Percentiles rank a stretch among this genome's conserved stretches.
Evolutionary conservation across 306 rosid species (phyloP).

Genomic region (Quillaja saponaria): DNA sequence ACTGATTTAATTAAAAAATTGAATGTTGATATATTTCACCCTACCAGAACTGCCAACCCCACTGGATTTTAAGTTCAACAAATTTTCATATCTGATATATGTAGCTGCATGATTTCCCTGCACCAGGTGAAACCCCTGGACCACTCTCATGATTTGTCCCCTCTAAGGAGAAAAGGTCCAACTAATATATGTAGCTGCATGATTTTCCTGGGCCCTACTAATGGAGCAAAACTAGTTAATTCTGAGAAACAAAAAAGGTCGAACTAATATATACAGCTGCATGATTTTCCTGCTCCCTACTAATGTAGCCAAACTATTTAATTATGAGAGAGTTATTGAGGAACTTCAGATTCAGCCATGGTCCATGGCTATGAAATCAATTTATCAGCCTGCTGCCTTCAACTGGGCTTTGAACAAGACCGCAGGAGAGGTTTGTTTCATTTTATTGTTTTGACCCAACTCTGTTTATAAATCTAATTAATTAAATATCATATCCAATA

Average conservation of each 20-base stretch:
- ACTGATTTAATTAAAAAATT: too few species aligned
- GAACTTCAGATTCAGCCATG: constrained; percentile 78
- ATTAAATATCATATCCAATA: too few species aligned
- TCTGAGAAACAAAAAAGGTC: constrained; percentile 98
- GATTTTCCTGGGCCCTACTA: constrained; percentile 72
- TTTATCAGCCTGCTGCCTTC: constrained; percentile 94
- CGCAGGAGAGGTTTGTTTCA: constrained; percentile 58
- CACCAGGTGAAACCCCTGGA: constrained; percentile 86
- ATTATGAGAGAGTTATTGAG: constrained; percentile 78
- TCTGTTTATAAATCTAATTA: too few species aligned
- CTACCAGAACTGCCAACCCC: too few species aligned
- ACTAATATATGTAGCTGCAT: constrained; percentile 93
- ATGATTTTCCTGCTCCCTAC: constrained; percentile 80
- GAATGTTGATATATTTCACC: too few species aligned
- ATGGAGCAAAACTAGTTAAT: constrained; percentile 72
- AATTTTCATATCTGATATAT: too few species aligned
- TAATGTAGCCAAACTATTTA: too few species aligned
- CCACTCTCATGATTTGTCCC: constrained; percentile 89
- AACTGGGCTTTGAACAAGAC: constrained; percentile 95
- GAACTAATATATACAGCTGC: constrained; percentile 91
- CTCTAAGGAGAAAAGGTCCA: constrained; percentile 94
- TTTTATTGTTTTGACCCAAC: constrained; percentile 18
- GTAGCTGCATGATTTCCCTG: too few species aligned
- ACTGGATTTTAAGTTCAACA: too few species aligned
- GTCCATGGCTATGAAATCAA: constrained; percentile 76